Percentiles rank a stretch among this genome's conserved stretches.
Conservation (phyloP, 768 basidiomycete species). For the Asterophora parasitica region DNA sequence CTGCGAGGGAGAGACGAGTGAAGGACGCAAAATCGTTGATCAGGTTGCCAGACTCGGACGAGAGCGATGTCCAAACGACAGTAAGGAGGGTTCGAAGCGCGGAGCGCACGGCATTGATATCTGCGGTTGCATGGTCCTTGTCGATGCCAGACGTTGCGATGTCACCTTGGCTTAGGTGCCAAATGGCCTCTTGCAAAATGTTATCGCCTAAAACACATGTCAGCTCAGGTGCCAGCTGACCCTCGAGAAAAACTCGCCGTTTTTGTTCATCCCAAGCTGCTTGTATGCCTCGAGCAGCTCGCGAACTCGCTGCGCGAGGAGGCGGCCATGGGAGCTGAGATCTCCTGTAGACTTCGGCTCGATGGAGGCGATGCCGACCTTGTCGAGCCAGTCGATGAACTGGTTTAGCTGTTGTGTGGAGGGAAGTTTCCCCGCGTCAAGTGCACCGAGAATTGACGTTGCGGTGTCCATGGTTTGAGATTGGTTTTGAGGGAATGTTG, state of each 20-base stretch:
- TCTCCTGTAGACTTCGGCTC: conserved; percentile 33
- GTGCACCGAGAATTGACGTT: conserved; percentile 58
- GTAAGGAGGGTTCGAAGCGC: conserved; percentile 48
- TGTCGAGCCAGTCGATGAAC: conserved; percentile 52
- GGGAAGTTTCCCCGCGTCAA: conserved; percentile 70
- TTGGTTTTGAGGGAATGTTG: background rate
- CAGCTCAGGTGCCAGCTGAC: background rate
- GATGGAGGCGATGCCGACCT: conserved; percentile 41
- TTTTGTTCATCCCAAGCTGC: conserved; percentile 48
- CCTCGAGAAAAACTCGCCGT: conserved; percentile 33
- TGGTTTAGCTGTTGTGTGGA: conserved; percentile 50
- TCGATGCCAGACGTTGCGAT: conserved; percentile 28
- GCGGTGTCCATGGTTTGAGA: conserved; percentile 55
- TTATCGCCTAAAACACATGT: conserved; percentile 45
- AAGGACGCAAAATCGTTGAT: conserved; percentile 64
- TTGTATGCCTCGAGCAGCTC: conserved; percentile 57
- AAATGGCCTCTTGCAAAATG: conserved; percentile 59
- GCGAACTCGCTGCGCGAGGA: conserved; percentile 46
- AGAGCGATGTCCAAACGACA: conserved; percentile 48
- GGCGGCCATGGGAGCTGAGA: conserved; percentile 52
- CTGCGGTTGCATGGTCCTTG: conserved; percentile 42
- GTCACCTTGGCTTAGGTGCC: conserved; percentile 58
- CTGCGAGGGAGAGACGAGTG: conserved; percentile 57
- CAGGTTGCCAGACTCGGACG: conserved; percentile 49
- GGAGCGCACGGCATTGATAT: conserved; percentile 44